Base-by-base conservation (phyloP, 73 alveolate species). In the Paramecium pentaurelia region DNA sequence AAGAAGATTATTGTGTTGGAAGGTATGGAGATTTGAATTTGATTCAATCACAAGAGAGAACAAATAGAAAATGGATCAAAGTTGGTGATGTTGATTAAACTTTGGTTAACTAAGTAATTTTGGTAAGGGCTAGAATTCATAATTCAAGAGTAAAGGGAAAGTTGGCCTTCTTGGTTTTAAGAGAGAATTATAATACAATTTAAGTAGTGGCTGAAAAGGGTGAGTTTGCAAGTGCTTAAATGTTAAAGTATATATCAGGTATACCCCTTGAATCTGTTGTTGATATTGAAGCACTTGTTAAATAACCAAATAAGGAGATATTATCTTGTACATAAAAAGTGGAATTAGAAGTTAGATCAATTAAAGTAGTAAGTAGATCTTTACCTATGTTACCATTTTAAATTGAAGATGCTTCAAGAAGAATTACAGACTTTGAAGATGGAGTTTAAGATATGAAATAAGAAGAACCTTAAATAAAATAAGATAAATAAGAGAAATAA, bases 351-450 rank as follows among this genome's bases (percentile, higher is more conserved):
- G 86, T 97, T 54, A 86, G 86, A 49, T 95, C 96, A 86, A 80
- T 97, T 44, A 95, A 92, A 94, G 95, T 96, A n/a, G 97, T 95
- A 38, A 86, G 95, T 42, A 93, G 96, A 84, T 96, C 99, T 25
- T 95, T 92, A 8, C 98, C 98, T 58, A 92, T 93, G 71, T 97
- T 98, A 88, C 99, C 99, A 64, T 97, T 98, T 95, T 96, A 98
- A 95, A 77, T 98, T 71, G 99, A 97, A 54, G 99, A 98, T 95
- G 99, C 99, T 5, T 86, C 96, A 34, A 96, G 98, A 86, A 89
- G 95, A 92, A 97, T 96, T 11, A 96, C 96, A 92, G 98, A 98
- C 86, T 95, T 95, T 60, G 98, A 96, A 86, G 98, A 97, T 80
- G 91, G 75, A 6, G 70, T 68, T 3, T 68, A 37, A 59, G 34